phyloP scores from a whole-genome alignment of 192 early-diverging fungal genomes.

The Chytriomyces sp. region DNA sequence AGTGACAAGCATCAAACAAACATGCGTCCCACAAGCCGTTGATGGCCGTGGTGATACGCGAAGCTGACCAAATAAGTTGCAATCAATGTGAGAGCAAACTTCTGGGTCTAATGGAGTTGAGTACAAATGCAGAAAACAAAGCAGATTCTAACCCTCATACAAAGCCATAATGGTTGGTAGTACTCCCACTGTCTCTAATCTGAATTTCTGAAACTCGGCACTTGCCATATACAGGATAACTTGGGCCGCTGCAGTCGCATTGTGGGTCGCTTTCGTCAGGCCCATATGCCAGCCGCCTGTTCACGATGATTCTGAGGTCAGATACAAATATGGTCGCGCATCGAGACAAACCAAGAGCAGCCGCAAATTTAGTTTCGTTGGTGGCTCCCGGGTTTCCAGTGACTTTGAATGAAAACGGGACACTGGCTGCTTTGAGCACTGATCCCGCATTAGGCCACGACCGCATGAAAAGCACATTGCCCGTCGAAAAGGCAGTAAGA shows the following conservation, averaged over 20 bases:
- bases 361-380: background rate
- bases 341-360: too few relatives aligned
- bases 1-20: background rate
- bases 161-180: constrained; percentile 25
- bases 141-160: constrained; percentile 17
- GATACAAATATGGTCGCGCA: too few relatives aligned
- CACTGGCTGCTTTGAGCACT: background rate
- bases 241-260: constrained; percentile 4
- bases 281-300: constrained; percentile 40
- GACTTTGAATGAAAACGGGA: background rate
- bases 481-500: background rate
- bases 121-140: background rate
- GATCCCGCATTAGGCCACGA: constrained; percentile 5
- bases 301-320: too few relatives aligned
- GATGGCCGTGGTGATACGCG: constrained; percentile 27
- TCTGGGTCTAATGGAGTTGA: constrained; percentile 12
- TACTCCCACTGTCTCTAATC: background rate
- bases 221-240: constrained; percentile 18
- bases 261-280: constrained; percentile 23
- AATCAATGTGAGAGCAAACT: constrained; percentile 29
- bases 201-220: constrained; percentile 13
- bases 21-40: background rate
- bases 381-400: background rate
- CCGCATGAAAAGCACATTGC: constrained; percentile 28
- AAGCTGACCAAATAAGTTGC: constrained; percentile 12